Base-by-base conservation (phyloP, 208 protist genomes). In the Acanthamoeba royreba region DNA sequence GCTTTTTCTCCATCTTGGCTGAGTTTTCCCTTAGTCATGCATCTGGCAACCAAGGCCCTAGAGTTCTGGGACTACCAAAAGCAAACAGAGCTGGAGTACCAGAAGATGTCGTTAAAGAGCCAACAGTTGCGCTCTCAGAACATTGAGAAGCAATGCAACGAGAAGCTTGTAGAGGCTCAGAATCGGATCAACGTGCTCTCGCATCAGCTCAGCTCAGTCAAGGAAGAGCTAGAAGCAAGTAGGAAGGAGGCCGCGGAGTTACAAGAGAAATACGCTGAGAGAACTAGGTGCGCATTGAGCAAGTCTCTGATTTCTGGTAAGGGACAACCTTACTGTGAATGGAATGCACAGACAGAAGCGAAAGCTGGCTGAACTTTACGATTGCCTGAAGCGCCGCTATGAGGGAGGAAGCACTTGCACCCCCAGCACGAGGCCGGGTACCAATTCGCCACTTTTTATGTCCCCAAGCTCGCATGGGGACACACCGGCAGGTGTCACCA, bases 51-150 rank as follows among this genome's bases (percentile, higher is more conserved):
- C 4, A 91, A 91, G 85, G 85, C 85, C 22, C 46, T 91, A 31
- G 49, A 91, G 47, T 91, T 91, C n/a, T 91, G 85, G 85, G 85
- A 91, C 85, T 91, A 91, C 85, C 85, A 91, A 40, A 91, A 69
- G 49, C 85, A 91, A 91, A 69, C 85, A 15, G 85, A 91, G 42
- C 85, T 91, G 11, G 53, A 91, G 17, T 91, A 91, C 55, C 17
- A 91, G 22, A 69, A 19, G 40, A 8, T 72, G 53, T 72, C 40
- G n/a, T 33, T 91, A 1, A 91, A 91, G 55, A 69, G 69, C 17
- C 55, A 72, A 35, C 85, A 91, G 49, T 17, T 43, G 38, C 31
- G 55, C 3, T 22, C 28, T 5, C 85, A 91, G 35, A 69, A 33
- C 33, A n/a, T 91, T 33, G 85, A 91, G 85, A 58, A 91, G 38